Evolutionary conservation across 306 rosid species (phyloP), one percentile per base, ranked within the genome.

Genomic region (Heteromeles arbutifolia): DNA sequence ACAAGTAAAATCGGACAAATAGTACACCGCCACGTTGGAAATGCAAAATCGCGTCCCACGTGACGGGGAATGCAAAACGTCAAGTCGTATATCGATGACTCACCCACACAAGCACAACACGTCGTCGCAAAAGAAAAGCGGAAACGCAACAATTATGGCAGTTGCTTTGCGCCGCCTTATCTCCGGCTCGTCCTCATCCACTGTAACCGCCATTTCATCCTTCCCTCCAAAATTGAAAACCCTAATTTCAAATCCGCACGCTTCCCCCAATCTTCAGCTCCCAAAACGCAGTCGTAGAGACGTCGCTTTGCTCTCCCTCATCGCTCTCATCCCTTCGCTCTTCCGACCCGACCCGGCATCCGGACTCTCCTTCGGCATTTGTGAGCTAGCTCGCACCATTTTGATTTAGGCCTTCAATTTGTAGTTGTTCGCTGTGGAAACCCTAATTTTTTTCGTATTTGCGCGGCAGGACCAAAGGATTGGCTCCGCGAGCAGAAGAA

Each of bases 391-490:
- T n/a, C 39, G 22, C 61, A 19, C 44, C 69, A 11, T 79, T 59
- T 63, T 65, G 34, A 45, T 59, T 52, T 78, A n/a, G 67, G 22
- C 11, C 58, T 73, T 19, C 8, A 43, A 19, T 61, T 67, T 18
- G 6, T 25, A 6, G 8, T 13, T 14, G 17, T 74, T 57, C 39
- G 8, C 14, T 24, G 54, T 37, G 37, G 48, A 79, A 79, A 54
- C 84, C 84, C 84, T 90, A 84, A 86, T 73, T 77, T 78, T 56
- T 75, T 17, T n/a, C 77, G 82, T 63, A 31, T 11, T 3, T 74
- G 53, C 75, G 79, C 90, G 92, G 99, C 98, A 77, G 99, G 98
- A 88, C 97, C 99, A 21, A 96, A 92, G 87, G 96, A 92, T 72
- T 96, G 99, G 97, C 78, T 96, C 5, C 90, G 69, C 77, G 97